Evolutionary conservation across 257 asterid species (phyloP).

Genomic region (Penstemon eatonii): DNA sequence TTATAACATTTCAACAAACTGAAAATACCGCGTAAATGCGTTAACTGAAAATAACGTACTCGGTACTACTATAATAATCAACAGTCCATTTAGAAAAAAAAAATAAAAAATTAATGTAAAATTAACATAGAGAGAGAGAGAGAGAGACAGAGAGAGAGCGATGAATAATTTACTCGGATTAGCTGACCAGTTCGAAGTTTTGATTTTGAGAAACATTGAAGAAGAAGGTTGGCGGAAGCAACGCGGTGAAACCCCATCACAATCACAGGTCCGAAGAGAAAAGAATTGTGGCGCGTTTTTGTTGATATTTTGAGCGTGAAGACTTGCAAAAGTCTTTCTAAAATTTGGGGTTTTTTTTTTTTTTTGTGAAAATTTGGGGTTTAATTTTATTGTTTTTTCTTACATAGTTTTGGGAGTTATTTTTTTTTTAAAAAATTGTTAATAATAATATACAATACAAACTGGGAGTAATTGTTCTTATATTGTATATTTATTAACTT

Average conservation of each 20-base stretch:
- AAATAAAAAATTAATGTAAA: not conserved
- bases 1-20: conserved; percentile 26
- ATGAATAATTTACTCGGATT: conserved; percentile 34
- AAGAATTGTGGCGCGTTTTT: conserved; percentile 18
- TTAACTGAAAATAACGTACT: not conserved
- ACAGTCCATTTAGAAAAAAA: not conserved
- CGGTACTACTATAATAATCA: not conserved
- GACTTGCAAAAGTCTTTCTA: conserved; percentile 34
- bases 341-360: not conserved
- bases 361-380: not conserved
- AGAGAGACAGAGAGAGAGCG: not conserved
- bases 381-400: too few species aligned
- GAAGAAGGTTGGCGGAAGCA: conserved; percentile 39
- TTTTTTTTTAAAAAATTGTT: too few species aligned
- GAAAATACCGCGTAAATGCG: conserved; percentile 45
- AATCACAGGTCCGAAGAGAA: conserved; percentile 20
- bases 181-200: conserved; percentile 25
- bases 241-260: conserved; percentile 24
- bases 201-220: conserved; percentile 26
- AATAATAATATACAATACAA: too few species aligned
- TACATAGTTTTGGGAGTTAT: too few species aligned
- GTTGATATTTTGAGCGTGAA: not conserved
- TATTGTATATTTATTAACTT: too few species aligned
- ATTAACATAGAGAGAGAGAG: not conserved
- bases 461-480: too few species aligned